Percentiles rank a stretch among this genome's conserved stretches.
Conservation (phyloP, 2,329 filamentous ascomycete species). For the Fusarium albidum region DNA sequence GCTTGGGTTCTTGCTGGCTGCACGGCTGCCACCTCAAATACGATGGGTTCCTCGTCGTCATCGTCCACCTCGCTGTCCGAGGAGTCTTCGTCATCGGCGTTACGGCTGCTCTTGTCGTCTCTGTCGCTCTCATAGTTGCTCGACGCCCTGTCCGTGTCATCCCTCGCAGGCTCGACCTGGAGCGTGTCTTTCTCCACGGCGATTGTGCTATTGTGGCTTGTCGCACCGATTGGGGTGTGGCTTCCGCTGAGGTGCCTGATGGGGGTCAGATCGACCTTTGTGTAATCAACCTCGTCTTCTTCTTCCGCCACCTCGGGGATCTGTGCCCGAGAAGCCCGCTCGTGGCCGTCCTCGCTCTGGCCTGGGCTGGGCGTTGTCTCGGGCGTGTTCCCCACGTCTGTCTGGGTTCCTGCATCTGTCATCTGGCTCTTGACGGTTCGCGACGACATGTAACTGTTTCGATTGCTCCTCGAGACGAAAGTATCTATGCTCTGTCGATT, state of each 20-base stretch:
- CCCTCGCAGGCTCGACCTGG: slow-evolving; percentile 31
- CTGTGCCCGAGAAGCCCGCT: slow-evolving; percentile 51
- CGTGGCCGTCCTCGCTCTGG: slow-evolving; percentile 61
- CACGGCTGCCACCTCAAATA: slow-evolving; percentile 72
- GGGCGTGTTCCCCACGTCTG: slow-evolving; percentile 60
- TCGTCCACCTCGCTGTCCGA: slow-evolving; percentile 35
- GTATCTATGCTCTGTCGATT: slow-evolving; percentile 76
- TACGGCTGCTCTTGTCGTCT: slow-evolving; percentile 37
- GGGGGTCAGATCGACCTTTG: slow-evolving; percentile 63
- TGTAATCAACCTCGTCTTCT: slow-evolving; percentile 66
- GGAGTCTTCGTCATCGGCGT: slow-evolving; percentile 39
- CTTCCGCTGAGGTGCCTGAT: slow-evolving; percentile 54
- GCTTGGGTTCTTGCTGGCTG: slow-evolving; percentile 64
- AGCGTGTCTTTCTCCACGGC: slow-evolving; percentile 32
- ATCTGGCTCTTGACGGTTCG: slow-evolving; percentile 74
- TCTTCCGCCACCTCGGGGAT: slow-evolving; percentile 51
- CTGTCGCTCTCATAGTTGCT: slow-evolving; percentile 37
- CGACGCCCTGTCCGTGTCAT: slow-evolving; percentile 38
- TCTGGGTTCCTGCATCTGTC: slow-evolving; percentile 75
- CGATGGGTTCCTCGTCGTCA: slow-evolving; percentile 66
- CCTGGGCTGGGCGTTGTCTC: slow-evolving; percentile 63
- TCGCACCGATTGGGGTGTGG: slow-evolving; percentile 29
- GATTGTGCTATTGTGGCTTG: slow-evolving; percentile 33
- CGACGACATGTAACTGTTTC: slow-evolving; percentile 78
- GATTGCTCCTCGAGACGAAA: slow-evolving; percentile 64